Evolutionary conservation across 306 rosid genomes (phyloP).

Genomic region (Geum urbanum): DNA sequence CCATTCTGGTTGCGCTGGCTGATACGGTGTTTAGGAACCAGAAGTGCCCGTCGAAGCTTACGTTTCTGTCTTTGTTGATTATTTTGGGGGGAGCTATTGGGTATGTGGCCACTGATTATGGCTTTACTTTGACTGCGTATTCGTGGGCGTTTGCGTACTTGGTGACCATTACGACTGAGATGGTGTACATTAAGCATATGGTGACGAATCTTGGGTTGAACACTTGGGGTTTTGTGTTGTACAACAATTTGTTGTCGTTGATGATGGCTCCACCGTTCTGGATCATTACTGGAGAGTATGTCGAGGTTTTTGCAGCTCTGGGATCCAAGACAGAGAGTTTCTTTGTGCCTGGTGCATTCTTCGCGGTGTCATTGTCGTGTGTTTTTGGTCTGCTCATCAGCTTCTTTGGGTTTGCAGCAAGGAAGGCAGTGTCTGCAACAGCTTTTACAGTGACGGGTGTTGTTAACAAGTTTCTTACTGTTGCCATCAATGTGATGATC

Average conservation of each 20-base stretch:
- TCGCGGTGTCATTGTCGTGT: slow-evolving; percentile 69
- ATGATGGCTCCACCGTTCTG: slow-evolving; percentile 85
- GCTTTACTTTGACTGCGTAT: slow-evolving; percentile 73
- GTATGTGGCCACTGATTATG: slow-evolving; percentile 86
- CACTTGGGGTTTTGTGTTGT: slow-evolving; percentile 91
- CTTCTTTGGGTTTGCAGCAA: slow-evolving; percentile 92
- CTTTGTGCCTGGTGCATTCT: slow-evolving; percentile 49
- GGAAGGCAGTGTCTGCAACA: slow-evolving; percentile 87
- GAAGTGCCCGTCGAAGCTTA: slow-evolving; percentile 69
- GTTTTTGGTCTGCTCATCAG: slow-evolving; percentile 87
- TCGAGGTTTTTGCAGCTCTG: slow-evolving; percentile 58
- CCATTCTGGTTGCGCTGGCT: slow-evolving; percentile 89
- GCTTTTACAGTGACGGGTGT: slow-evolving; percentile 96
- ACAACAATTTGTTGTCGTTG: slow-evolving; percentile 68
- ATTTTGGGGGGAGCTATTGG: slow-evolving; percentile 90
- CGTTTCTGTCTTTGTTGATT: slow-evolving; percentile 61
- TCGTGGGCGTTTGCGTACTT: slow-evolving; percentile 94
- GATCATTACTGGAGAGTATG: slow-evolving; percentile 78
- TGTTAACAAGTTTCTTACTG: slow-evolving; percentile 90
- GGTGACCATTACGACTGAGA: slow-evolving; percentile 83
- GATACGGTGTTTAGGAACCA: slow-evolving; percentile 73
- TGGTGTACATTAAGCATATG: slow-evolving; percentile 97
- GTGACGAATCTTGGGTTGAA: slow-evolving; percentile 85
- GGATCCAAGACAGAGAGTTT: slow-evolving; percentile 42
- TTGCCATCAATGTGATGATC: slow-evolving; percentile 76